Evolutionary conservation across 1,284 basidiomycete species (phyloP), one percentile per base, ranked within the genome.

Genomic region (Apiotrichum sp.): DNA sequence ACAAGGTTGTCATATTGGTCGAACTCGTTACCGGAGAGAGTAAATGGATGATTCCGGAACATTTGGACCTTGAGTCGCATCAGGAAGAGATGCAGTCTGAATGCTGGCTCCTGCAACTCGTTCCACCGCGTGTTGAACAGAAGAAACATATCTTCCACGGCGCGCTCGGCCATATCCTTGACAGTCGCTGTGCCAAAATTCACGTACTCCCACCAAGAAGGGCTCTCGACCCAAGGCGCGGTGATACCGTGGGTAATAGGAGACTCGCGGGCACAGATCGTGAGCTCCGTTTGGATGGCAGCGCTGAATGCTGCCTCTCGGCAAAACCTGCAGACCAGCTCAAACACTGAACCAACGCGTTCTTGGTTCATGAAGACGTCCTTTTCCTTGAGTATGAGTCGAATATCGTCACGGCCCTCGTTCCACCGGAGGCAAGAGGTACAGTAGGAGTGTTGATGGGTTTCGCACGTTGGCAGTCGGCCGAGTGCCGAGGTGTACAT

Each of bases 121-220:
- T 29, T 35, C 59, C 59, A 68, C 8, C 59, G 54, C 3, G 64
- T 66, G 41, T 70, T 63, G n/a, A 57, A 50, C 8, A 39, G 16
- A 22, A 69, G 48, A 58, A 63, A 70, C 50, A 57, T 40, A 39
- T 63, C 60, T 31, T 70, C 67, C 9, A 69, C 50, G 2, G 63
- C 62, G 1, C 46, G 39, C 9, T 42, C 16, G 3, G 62, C 65
- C 44, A 51, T 47, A 9, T 14, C 11, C 6, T 41, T 35, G 3
- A 57, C 62, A 8, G 53, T 58, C 2, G 59, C 56, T 0, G 32
- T 10, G 8, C 57, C 57, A 13, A 38, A 46, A 34, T 47, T 29
- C 33, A 62, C 50, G 43, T 66, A 64, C 10, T 64, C 56, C 5
- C 40, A 11, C 14, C 13, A 55, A 3, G 57, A 29, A 0, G 36